phyloP scores from a whole-genome alignment of 2,329 filamentous ascomycete species.

The Aspergillus caelatus region DNA sequence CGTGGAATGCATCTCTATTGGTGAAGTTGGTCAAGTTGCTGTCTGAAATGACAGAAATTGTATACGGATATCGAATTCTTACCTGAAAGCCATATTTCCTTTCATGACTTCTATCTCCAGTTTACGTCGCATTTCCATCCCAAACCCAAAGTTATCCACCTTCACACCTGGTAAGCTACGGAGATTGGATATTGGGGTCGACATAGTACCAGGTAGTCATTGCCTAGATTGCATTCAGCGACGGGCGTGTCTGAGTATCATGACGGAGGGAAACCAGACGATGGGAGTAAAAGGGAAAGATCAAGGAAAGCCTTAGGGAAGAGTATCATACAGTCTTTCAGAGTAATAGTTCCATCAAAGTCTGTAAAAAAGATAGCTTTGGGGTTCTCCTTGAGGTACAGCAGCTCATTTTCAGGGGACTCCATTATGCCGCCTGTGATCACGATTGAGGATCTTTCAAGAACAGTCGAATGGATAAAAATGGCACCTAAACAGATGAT shows the following conservation, averaged over 20 bases:
- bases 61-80: neutral
- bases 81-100: constrained; percentile 5
- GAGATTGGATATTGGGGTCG: neutral
- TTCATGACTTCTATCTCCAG: constrained; percentile 5
- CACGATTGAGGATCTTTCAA: no score
- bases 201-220: constrained; percentile 1
- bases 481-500: no score
- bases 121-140: neutral
- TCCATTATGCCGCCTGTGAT: neutral
- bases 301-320: neutral
- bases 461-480: no score
- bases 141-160: constrained; percentile 9
- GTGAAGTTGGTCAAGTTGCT: neutral
- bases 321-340: constrained; percentile 6
- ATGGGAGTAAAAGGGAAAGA: neutral
- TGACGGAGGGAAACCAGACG: neutral
- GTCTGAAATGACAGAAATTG: neutral
- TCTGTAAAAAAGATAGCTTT: constrained; percentile 10
- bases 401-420: neutral
- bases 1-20: constrained; percentile 5
- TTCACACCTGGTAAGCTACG: neutral
- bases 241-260: neutral
- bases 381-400: neutral
- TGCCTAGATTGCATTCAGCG: neutral
- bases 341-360: constrained; percentile 9